Evolutionary conservation across 106 monocot species (phyloP).

Genomic region (Phalaenopsis aphrodite): DNA sequence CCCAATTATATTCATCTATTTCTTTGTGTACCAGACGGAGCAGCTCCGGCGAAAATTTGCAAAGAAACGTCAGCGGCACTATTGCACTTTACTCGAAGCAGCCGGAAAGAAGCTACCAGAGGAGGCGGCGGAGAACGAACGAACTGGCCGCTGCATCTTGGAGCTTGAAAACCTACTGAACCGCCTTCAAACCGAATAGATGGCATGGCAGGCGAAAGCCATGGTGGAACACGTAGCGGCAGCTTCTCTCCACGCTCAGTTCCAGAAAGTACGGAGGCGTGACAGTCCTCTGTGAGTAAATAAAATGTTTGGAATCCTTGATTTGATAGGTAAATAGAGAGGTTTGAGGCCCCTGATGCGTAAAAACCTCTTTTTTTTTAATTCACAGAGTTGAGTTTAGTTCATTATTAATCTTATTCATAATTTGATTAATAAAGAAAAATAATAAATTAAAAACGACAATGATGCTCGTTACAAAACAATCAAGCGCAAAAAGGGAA

Average conservation of each 20-base stretch:
- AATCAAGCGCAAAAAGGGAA: too few relatives aligned
- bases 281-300: too few relatives aligned
- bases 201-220: conserved; percentile 79
- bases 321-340: too few relatives aligned
- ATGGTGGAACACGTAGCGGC: conserved; percentile 54
- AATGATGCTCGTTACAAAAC: too few relatives aligned
- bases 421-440: too few relatives aligned
- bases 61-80: conserved; percentile 36
- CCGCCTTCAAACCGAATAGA: conserved; percentile 42
- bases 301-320: too few relatives aligned
- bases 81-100: conserved; percentile 38
- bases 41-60: conserved; percentile 57
- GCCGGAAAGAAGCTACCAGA: conserved; percentile 40
- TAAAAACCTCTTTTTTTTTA: too few relatives aligned
- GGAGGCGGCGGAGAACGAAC: conserved; percentile 54
- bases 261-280: conserved; percentile 28
- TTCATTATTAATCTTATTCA: too few relatives aligned
- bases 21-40: conserved; percentile 37
- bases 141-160: conserved; percentile 31
- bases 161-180: conserved; percentile 64
- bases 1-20: neutral
- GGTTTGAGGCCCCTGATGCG: too few relatives aligned
- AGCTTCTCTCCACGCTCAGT: conserved; percentile 48
- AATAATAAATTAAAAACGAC: too few relatives aligned
- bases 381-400: too few relatives aligned